These are phyloP conservation scores for Fusarium xylarioides DNA, from an alignment of 2,329 filamentous ascomycete species.

Conservation along the genomic window DNA sequence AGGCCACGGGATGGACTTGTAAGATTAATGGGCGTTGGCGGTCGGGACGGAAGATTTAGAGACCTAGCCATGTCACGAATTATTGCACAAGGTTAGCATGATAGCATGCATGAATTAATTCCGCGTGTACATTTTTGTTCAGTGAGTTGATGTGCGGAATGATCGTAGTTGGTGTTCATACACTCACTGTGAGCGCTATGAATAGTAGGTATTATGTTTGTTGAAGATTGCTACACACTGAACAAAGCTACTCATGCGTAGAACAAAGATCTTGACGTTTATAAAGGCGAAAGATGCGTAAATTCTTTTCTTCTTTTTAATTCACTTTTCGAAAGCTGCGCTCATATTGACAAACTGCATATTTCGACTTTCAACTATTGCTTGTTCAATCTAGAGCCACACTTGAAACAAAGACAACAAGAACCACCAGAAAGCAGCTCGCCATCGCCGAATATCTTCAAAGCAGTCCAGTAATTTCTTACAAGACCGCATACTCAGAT, in stretches of 20 bases:
- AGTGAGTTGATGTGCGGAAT: neutral
- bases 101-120: slow-evolving; percentile 37
- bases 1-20: slow-evolving; percentile 43
- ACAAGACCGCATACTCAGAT: neutral
- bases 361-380: neutral
- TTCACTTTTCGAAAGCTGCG: neutral
- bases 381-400: neutral
- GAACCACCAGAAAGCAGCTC: slow-evolving; percentile 9
- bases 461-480: neutral
- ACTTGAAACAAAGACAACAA: slow-evolving; percentile 14
- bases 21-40: slow-evolving; percentile 47
- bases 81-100: slow-evolving; percentile 38
- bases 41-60: slow-evolving; percentile 43
- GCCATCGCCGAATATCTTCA: neutral
- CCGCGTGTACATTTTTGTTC: slow-evolving; percentile 9
- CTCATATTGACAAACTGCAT: neutral
- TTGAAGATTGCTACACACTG: neutral
- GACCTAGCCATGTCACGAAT: slow-evolving; percentile 39
- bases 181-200: too few relatives aligned
- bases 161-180: neutral
- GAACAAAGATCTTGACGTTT: neutral
- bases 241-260: neutral
- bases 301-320: neutral
- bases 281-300: neutral
- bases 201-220: neutral